phyloP scores from a whole-genome alignment of 352 stramenopile species.

The Pythium apleroticum region DNA sequence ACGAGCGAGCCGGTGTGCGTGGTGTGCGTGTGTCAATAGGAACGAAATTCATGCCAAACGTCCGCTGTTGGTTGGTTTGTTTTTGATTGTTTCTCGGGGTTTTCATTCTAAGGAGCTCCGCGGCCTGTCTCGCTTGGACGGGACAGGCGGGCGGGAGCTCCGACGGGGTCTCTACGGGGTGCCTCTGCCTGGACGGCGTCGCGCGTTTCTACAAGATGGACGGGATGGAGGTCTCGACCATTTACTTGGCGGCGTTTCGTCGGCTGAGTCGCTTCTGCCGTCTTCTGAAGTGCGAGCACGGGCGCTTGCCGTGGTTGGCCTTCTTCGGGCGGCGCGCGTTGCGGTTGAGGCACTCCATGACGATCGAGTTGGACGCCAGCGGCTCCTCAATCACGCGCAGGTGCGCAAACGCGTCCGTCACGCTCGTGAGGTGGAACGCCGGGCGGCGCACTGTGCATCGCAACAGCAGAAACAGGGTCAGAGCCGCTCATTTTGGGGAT shows the following conservation, averaged over 20 bases:
- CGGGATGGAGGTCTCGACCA: no score
- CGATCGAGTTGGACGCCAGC: conserved; percentile 35
- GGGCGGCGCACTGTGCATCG: conserved; percentile 19
- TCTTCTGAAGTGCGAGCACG: conserved; percentile 78
- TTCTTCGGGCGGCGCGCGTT: conserved; percentile 85
- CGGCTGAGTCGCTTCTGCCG: conserved; percentile 77
- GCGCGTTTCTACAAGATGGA: no score
- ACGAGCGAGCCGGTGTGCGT: conserved; percentile 10
- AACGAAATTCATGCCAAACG: conserved; percentile 5
- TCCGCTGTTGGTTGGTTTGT: background rate
- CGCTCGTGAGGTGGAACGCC: conserved; percentile 21
- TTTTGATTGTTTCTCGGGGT: conserved; percentile 4
- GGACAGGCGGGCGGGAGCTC: background rate
- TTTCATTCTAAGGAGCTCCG: conserved; percentile 1
- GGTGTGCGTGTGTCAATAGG: conserved; percentile 24
- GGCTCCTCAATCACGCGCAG: conserved; percentile 53
- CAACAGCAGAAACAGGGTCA: background rate
- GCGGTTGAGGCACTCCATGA: conserved; percentile 81
- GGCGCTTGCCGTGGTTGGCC: conserved; percentile 87
- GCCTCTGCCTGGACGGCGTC: conserved; percentile 7
- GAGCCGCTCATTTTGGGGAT: background rate
- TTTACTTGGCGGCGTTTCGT: conserved; percentile 41
- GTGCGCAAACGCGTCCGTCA: conserved; percentile 34
- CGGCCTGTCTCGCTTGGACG: background rate
- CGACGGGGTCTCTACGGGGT: background rate